phyloP scores from a whole-genome alignment of 768 basidiomycete species.

The Sporobolomyces phaffii region DNA sequence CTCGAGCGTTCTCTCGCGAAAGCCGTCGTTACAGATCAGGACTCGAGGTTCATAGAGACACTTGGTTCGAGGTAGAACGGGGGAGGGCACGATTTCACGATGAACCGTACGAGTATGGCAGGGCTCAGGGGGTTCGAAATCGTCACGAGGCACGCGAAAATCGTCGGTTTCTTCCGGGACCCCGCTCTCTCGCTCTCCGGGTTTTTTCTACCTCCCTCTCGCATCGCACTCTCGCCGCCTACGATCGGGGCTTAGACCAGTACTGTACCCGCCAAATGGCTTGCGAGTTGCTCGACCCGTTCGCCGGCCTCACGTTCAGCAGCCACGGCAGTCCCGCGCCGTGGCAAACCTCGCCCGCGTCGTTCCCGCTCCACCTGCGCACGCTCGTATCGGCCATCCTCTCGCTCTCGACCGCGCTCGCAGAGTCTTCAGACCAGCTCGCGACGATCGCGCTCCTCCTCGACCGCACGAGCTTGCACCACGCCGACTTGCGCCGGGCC shows the following conservation, averaged over 20 bases:
- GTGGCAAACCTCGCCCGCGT: not conserved
- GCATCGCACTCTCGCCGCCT: not conserved
- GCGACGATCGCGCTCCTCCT: not conserved
- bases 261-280: not conserved
- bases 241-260: not conserved
- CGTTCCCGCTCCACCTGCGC: constrained; percentile 6
- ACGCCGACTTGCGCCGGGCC: not conserved
- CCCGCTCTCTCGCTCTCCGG: not conserved
- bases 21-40: too few species aligned
- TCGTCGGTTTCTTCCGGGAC: not conserved
- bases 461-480: not conserved
- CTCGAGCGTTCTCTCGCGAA: too few species aligned
- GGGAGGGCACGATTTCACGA: too few species aligned
- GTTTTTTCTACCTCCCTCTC: not conserved
- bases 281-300: not conserved
- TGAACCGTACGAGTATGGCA: too few species aligned
- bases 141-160: too few species aligned
- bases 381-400: constrained; percentile 17
- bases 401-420: constrained; percentile 16
- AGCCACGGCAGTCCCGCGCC: constrained; percentile 14
- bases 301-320: constrained; percentile 4
- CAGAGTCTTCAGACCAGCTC: not conserved
- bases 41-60: too few species aligned
- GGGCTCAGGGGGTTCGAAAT: too few species aligned
- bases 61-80: too few species aligned